These are phyloP conservation scores for Aspergillus tubingensis DNA, from an alignment of 2,329 filamentous ascomycete genomes.

Conservation along the genomic window DNA sequence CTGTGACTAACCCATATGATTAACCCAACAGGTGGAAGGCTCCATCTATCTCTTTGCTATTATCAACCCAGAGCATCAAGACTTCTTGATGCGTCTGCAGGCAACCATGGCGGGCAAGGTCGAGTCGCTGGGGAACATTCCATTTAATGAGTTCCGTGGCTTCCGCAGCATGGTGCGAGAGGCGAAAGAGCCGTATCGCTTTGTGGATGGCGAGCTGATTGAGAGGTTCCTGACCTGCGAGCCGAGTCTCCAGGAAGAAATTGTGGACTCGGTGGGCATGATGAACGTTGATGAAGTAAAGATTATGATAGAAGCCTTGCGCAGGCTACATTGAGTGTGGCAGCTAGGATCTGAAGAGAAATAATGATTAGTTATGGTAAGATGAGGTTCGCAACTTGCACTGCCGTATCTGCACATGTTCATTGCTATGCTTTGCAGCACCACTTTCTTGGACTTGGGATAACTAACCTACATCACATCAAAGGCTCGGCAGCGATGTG, in stretches of 20 bases:
- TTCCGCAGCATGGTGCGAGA: conserved; percentile 73
- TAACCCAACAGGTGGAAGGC: conserved; percentile 70
- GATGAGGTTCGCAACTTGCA: background rate
- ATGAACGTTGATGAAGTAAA: conserved; percentile 60
- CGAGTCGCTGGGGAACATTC: conserved; percentile 68
- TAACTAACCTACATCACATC: background rate
- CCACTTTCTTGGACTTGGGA: background rate
- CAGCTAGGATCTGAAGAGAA: conserved; percentile 5
- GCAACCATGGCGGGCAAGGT: conserved; percentile 67
- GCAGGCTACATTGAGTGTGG: conserved; percentile 49
- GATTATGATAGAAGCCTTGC: conserved; percentile 61
- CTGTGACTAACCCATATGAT: background rate
- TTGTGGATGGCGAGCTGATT: conserved; percentile 89
- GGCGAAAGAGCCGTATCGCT: conserved; percentile 75
- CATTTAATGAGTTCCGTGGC: conserved; percentile 78
- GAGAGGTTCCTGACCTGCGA: conserved; percentile 78
- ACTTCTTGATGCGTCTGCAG: conserved; percentile 82
- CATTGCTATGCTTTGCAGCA: background rate
- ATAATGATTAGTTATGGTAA: background rate
- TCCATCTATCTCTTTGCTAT: conserved; percentile 86
- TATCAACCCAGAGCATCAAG: conserved; percentile 70
- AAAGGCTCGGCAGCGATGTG: too few species aligned
- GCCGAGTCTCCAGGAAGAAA: conserved; percentile 58
- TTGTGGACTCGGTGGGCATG: conserved; percentile 53
- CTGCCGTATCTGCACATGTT: background rate